Evolutionary conservation across 306 rosid species (phyloP).

Genomic region (Acacia melanoxylon): DNA sequence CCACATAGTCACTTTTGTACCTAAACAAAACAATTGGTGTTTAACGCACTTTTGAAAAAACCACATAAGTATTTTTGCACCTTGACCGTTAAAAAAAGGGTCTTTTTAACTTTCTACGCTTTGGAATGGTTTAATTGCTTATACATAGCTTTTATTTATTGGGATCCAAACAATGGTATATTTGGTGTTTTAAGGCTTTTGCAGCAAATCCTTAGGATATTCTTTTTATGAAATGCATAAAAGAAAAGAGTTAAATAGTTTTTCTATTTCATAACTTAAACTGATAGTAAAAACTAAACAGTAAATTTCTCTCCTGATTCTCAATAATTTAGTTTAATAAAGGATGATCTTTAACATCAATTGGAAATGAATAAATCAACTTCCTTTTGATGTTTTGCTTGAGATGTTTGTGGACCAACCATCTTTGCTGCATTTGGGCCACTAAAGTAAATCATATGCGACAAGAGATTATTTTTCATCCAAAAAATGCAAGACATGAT

Average conservation of each 20-base stretch:
- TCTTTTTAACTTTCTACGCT: neutral
- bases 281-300: neutral
- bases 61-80: no score
- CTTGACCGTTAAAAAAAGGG: no score
- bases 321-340: neutral
- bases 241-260: neutral
- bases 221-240: neutral
- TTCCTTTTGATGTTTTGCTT: neutral
- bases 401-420: neutral
- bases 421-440: neutral
- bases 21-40: no score
- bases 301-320: neutral
- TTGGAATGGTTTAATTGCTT: neutral
- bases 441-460: neutral
- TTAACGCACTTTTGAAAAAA: no score
- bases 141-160: neutral
- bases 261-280: neutral
- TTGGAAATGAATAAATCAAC: neutral
- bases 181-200: no score
- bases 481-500: neutral
- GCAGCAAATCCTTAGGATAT: neutral
- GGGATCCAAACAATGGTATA: neutral
- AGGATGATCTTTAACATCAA: neutral
- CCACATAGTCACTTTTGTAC: no score
- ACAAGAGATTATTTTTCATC: neutral